Evolutionary conservation across 2,329 filamentous ascomycete genomes (phyloP), one percentile per base, ranked within the genome.

Genomic region (Alternaria postmessia): DNA sequence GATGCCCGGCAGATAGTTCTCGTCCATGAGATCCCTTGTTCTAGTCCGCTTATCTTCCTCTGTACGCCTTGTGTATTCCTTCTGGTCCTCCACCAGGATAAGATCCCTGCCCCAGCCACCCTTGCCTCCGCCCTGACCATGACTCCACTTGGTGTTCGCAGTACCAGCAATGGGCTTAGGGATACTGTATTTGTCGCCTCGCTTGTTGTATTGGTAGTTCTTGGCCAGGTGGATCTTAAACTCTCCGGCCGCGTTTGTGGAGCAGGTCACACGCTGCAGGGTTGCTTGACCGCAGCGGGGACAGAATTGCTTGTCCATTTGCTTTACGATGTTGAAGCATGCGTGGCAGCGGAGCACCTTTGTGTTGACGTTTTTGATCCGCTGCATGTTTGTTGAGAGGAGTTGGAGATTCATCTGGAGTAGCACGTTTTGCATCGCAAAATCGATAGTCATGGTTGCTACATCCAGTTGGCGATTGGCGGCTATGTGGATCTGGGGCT

Each of bases 381-480:
- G 89, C 64, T 91, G 86, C 62, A 98, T 84, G 16, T 88, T 86
- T 0, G 92, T 87, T 0, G 94, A 93, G 59, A 97, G 86, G 11
- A 97, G 87, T 75, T 95, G 92, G 49, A 99, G 87, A 81, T 97
- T 97, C 83, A 98, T 96, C 69, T 96, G 92, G 5, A 99, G 86
- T 2, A 95, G 87, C 7, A 98, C 93, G 77, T 98, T 98, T 81
- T 98, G 94, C 92, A 99, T 96, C 56, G 95, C 94, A 80, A 92
- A 98, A 82, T 99, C 95, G 57, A 91, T 93, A 1, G 95, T 98
- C 74, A 98, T 90, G 44, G 94, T 89, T n/a, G 93, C 94, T 16
- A 92, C 92, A 79, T 96, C 90, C 69, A 97, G 90, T 12, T 87
- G 88, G 36, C 87, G 84, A 54, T 87, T 83, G 16, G 67, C 59